Evolutionary conservation across 2,329 filamentous ascomycete genomes (phyloP).

Genomic region (Fusarium decemcellulare): DNA sequence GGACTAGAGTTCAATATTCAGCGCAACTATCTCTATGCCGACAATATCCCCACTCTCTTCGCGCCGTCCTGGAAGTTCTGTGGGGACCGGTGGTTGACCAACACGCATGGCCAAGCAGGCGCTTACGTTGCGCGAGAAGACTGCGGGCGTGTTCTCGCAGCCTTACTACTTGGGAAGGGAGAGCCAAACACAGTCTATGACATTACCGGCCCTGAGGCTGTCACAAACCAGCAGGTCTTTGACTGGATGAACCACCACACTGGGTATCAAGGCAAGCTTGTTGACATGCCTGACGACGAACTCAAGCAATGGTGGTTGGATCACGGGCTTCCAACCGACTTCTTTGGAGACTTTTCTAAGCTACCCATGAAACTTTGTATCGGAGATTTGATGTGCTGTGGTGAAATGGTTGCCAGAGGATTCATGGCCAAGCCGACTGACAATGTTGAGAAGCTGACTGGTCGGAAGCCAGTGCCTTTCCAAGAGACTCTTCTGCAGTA

Average conservation of each 20-base stretch:
- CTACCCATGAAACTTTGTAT: slow-evolving; percentile 46
- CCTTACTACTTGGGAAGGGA: slow-evolving; percentile 36
- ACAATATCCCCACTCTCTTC: slow-evolving; percentile 43
- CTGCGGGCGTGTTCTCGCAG: slow-evolving; percentile 39
- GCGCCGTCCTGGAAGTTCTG: slow-evolving; percentile 42
- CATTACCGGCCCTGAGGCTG: slow-evolving; percentile 36
- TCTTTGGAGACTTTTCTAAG: slow-evolving; percentile 44
- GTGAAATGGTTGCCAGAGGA: slow-evolving; percentile 41
- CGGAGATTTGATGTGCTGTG: slow-evolving; percentile 41
- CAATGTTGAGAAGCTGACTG: slow-evolving; percentile 43
- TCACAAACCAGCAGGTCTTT: slow-evolving; percentile 41
- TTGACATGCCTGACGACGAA: slow-evolving; percentile 43
- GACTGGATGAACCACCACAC: slow-evolving; percentile 40
- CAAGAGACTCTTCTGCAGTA: slow-evolving; percentile 40
- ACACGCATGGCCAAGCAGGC: slow-evolving; percentile 38
- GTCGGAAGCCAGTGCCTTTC: slow-evolving; percentile 35
- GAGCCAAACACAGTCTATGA: slow-evolving; percentile 43
- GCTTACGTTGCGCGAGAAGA: slow-evolving; percentile 43
- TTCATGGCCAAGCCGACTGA: slow-evolving; percentile 40
- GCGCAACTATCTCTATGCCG: slow-evolving; percentile 43
- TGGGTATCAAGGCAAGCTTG: slow-evolving; percentile 35
- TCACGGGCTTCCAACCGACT: slow-evolving; percentile 36
- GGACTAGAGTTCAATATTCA: slow-evolving; percentile 42
- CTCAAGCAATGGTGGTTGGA: slow-evolving; percentile 42
- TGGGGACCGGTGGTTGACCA: slow-evolving; percentile 41